Base-by-base conservation (phyloP, 139 green algal species). In the Chloropicon primus region DNA sequence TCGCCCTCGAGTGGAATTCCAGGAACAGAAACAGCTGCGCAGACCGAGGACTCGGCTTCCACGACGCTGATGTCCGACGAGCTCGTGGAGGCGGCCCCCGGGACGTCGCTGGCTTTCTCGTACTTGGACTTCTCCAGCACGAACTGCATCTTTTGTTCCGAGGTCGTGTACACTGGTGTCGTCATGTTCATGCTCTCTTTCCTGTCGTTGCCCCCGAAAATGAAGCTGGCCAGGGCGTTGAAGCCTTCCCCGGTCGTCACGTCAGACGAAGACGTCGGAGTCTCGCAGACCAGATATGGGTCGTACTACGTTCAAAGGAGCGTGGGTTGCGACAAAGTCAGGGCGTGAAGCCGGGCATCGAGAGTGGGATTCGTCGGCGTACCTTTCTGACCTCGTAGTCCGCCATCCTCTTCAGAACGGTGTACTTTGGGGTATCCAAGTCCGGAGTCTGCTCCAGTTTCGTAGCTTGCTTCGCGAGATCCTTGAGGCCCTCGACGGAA, bases 331-430 rank as follows among this genome's bases (percentile, higher is more conserved):
- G n/a, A n/a, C n/a, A n/a, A n/a, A n/a, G n/a, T n/a, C n/a, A n/a
- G n/a, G n/a, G n/a, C n/a, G n/a, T n/a, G n/a, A n/a, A n/a, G n/a
- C n/a, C n/a, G n/a, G n/a, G n/a, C n/a, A n/a, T n/a, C n/a, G n/a
- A n/a, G n/a, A n/a, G n/a, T n/a, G n/a, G n/a, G n/a, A n/a, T n/a
- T n/a, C n/a, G n/a, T n/a, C n/a, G n/a, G n/a, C n/a, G n/a, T n/a
- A n/a, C n/a, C n/a, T n/a, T n/a, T n/a, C 91, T 78, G 0, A 96
- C 75, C 79, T 94, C 88, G 80, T 95, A 96, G 28, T 89, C 83
- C 1, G 22, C 72, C 0, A 73, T 80, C 28, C 84, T 84, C 21
- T 80, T 79, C 1, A 90, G 41, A 29, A 91, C 78, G 0, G 24
- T 78, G 80, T 92, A 92, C 0, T 53, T 1, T 21, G 85, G 88